These are phyloP conservation scores for Hypoxylon fuscum DNA, from an alignment of 495 filamentous ascomycete genomes.

Conservation along the genomic window DNA sequence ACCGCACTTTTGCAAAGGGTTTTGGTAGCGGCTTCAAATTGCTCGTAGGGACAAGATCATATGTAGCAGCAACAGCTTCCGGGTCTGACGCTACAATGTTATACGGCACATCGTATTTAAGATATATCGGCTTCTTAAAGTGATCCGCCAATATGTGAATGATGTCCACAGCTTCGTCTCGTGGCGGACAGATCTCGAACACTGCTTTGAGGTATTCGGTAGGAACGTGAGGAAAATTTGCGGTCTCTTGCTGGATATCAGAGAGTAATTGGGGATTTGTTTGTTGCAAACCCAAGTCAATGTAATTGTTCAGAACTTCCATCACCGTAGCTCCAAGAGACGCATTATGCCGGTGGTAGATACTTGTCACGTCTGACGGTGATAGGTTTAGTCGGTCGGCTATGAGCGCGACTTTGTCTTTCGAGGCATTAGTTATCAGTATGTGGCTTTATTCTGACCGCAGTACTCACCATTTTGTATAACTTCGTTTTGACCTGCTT, in stretches of 20 bases:
- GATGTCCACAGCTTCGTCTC: conserved; percentile 26
- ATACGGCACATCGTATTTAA: conserved; percentile 41
- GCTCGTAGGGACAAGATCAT: not conserved
- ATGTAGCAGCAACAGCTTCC: conserved; percentile 7
- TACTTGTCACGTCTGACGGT: conserved; percentile 31
- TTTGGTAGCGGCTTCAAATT: conserved; percentile 9
- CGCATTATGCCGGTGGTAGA: conserved; percentile 31
- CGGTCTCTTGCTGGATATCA: conserved; percentile 7
- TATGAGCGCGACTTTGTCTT: conserved; percentile 39
- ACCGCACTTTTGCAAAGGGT: conserved; percentile 3
- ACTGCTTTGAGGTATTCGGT: conserved; percentile 26
- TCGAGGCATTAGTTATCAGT: conserved; percentile 12
- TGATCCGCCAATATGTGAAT: conserved; percentile 33
- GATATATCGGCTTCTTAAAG: conserved; percentile 40
- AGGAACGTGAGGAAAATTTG: conserved; percentile 35
- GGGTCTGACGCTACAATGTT: conserved; percentile 32
- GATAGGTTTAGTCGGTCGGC: conserved; percentile 31
- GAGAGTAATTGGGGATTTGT: conserved; percentile 3
- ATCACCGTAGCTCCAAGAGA: conserved; percentile 39
- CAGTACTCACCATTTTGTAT: conserved; percentile 25
- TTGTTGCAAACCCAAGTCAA: conserved; percentile 10
- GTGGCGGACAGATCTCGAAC: conserved; percentile 20
- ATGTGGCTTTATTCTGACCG: not conserved
- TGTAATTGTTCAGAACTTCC: conserved; percentile 38
- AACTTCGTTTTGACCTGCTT: conserved; percentile 7